Evolutionary conservation across 2,329 filamentous ascomycete species (phyloP), one percentile per base, ranked within the genome.

Genomic region (Fusarium floridanum): DNA sequence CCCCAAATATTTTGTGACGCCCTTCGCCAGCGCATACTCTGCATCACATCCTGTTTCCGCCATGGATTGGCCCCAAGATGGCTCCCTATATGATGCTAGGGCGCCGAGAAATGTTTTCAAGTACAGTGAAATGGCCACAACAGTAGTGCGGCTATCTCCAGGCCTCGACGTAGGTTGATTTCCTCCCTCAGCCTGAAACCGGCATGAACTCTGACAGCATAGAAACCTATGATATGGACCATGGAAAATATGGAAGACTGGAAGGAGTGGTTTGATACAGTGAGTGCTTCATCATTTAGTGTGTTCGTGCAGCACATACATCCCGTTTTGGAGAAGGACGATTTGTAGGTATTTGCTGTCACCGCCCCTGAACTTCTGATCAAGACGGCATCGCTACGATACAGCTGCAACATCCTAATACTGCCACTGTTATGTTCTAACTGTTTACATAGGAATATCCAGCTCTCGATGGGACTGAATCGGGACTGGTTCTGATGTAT

Each of bases 21-120:
- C 36, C 16, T 17, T 39, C 12, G 9, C 17, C 10, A 11, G 11
- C 17, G 43, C 2, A 22, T 2, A 5, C 22, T 48, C 2, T 14
- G 43, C 43, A 24, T 14, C 17, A 12, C 17, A 24, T 22, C 43
- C 6, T 1, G 17, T 24, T 14, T 27, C 8, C 7, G 17, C n/a
- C 8, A 70, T 70, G 68, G 60, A 70, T 17, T 70, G 60, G 68
- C 34, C 59, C 4, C 34, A 70, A 10, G 68, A 70, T 22, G 56
- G 55, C 20, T 22, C 36, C 5, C 37, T 36, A 32, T 67, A 55
- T 7, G 45, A 39, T 24, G n/a, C 36, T 17, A 20, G 27, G 27
- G 60, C 4, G 14, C 5, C 12, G 11, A 59, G 27, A n/a, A 60
- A n/a, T 12, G 64, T 64, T 1, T 70, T 70, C 14, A 61, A 2